Evolutionary conservation across 1,284 basidiomycete genomes (phyloP), one percentile per base, ranked within the genome.

Genomic region (Peniophora sp.): DNA sequence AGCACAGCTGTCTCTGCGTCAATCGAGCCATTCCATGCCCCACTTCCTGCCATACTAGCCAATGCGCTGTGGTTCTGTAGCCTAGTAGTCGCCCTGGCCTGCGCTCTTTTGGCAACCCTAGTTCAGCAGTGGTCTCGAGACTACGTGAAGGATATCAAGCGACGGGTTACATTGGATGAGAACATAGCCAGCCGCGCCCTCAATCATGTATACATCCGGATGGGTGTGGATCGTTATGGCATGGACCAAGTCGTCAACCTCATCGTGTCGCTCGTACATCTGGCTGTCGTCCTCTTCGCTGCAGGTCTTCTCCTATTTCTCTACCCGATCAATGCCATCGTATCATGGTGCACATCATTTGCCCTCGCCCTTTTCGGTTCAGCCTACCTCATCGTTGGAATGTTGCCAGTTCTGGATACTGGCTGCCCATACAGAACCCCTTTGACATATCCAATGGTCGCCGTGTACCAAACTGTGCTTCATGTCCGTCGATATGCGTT

Each of bases 281-380:
- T 67, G 3, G 70, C 71, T 1, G 60, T 73, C 14, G 62, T 71
- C 32, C 58, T 73, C 6, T 73, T 73, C 54, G 68, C 72, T 41
- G 66, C 64, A 2, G 71, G 70, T 11, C 62, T 74, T 12, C 61
- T 69, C 18, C 63, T 65, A 24, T 72, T 72, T 48, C 58, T 74
- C 22, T 57, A 56, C 17, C 62, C 66, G 14, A 59, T 73, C 24
- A 70, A 71, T 52, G 20, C 54, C 15, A 54, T 50, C 12, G 60
- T 73, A 27, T 65, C 63, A 35, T 5, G 27, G 27, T 32, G 27
- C 27, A 32, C 27, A 12, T 6, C 27, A 5, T 32, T 5, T 12
- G 12, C 12, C 12, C 27, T 32, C 27, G 27, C 6, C 12, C 6
- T 32, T 12, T 32, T 32, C 12, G 27, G 5, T 12, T 12, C 12